These are phyloP conservation scores for Rhodocollybia butyracea DNA, from an alignment of 768 basidiomycete genomes.

Conservation along the genomic window DNA sequence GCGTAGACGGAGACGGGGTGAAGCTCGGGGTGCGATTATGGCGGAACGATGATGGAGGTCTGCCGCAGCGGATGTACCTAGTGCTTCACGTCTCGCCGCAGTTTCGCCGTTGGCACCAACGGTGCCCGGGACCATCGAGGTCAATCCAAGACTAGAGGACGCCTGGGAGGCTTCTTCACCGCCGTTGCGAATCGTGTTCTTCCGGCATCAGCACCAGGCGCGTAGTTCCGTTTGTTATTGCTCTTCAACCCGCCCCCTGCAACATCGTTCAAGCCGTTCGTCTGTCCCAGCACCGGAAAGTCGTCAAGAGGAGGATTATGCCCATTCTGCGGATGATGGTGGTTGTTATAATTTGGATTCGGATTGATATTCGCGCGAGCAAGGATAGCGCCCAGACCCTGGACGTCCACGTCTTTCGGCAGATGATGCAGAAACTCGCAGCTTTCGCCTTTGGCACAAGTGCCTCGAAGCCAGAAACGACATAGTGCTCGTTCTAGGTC, in stretches of 20 bases:
- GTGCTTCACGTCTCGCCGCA: slow-evolving; percentile 51
- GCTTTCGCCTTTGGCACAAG: slow-evolving; percentile 92
- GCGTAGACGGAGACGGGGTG: slow-evolving; percentile 81
- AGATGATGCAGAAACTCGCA: slow-evolving; percentile 96
- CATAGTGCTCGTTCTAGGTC: slow-evolving; percentile 92
- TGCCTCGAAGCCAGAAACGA: slow-evolving; percentile 97
- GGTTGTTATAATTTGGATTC: slow-evolving; percentile 48
- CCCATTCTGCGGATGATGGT: slow-evolving; percentile 26
- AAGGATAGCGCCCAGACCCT: slow-evolving; percentile 65
- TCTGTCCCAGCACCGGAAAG: slow-evolving; percentile 65
- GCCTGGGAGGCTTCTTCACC: slow-evolving; percentile 63
- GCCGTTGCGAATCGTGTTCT: slow-evolving; percentile 89
- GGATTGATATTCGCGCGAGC: slow-evolving; percentile 60
- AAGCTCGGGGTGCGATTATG: slow-evolving; percentile 76
- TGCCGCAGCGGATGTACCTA: slow-evolving; percentile 60
- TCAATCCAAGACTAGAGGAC: slow-evolving; percentile 17
- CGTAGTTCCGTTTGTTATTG: slow-evolving; percentile 46
- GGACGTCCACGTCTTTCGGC: slow-evolving; percentile 80
- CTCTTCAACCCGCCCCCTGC: not conserved
- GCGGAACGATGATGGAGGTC: slow-evolving; percentile 62
- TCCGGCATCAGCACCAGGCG: slow-evolving; percentile 59
- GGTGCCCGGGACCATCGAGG: slow-evolving; percentile 26
- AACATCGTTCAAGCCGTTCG: slow-evolving; percentile 31
- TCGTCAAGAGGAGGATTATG: slow-evolving; percentile 51
- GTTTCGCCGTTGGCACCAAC: slow-evolving; percentile 18